Conservation (phyloP, 441 rosid species). For the Mallotus repandus region DNA sequence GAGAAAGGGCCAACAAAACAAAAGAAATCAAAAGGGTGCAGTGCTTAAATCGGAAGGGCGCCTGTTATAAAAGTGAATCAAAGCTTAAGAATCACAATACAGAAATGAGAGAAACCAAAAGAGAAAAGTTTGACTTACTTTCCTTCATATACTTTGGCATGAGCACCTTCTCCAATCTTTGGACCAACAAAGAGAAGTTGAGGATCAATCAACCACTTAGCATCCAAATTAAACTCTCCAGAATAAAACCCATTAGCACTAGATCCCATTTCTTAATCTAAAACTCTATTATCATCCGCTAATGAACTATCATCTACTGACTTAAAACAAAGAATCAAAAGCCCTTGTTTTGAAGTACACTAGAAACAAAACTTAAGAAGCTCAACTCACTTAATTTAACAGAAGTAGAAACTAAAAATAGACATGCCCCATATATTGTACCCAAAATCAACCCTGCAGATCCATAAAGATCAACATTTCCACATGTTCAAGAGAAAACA, state of each 20-base stretch:
- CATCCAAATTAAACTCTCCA: slow-evolving; percentile 66
- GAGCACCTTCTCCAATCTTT: slow-evolving; percentile 97
- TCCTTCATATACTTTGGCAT: slow-evolving; percentile 96
- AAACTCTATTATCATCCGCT: slow-evolving; percentile 1
- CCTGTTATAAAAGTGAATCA: slow-evolving; percentile 9
- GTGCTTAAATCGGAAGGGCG: slow-evolving; percentile 5
- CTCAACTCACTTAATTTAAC: slow-evolving; percentile 15
- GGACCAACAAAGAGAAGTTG: slow-evolving; percentile 92
- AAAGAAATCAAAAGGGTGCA: neutral
- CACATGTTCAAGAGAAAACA: slow-evolving; percentile 23
- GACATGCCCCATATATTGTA: slow-evolving; percentile 19
- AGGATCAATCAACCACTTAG: slow-evolving; percentile 83
- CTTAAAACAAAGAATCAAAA: slow-evolving; percentile 19
- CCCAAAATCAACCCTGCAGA: slow-evolving; percentile 34
- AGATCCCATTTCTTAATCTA: slow-evolving; percentile 65
- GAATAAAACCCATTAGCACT: slow-evolving; percentile 52
- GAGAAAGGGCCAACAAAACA: neutral
- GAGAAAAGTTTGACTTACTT: slow-evolving; percentile 60
- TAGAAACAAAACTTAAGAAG: neutral
- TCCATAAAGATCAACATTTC: slow-evolving; percentile 39
- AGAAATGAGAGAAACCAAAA: slow-evolving; percentile 1
- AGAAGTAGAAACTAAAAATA: slow-evolving; percentile 15
- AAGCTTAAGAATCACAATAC: slow-evolving; percentile 10
- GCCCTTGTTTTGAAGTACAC: slow-evolving; percentile 13
- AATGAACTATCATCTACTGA: slow-evolving; percentile 31